A percentile compares a stretch with the other conserved stretches of the same genome.
Conservation (phyloP, 2,329 filamentous ascomycete species). For the Acephala macrosclerotiorum region DNA sequence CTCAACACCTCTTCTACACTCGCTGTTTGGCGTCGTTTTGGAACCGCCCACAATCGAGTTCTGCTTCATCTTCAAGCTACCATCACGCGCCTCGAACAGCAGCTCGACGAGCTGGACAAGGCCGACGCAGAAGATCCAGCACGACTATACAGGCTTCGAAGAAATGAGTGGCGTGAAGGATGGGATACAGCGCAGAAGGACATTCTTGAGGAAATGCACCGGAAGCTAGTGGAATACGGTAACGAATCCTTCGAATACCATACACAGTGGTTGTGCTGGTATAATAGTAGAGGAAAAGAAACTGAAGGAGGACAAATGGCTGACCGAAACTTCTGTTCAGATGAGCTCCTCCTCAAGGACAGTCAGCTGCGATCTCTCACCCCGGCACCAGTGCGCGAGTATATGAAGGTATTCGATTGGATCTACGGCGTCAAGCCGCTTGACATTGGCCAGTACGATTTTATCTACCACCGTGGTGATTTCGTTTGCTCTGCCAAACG, state of each 20-base stretch:
- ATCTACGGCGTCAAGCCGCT: slow-evolving; percentile 23
- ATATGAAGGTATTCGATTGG: slow-evolving; percentile 25
- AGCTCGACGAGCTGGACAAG: slow-evolving; percentile 21
- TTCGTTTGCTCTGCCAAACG: slow-evolving; percentile 17
- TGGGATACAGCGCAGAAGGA: slow-evolving; percentile 27
- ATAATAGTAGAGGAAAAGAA: no score
- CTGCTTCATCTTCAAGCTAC: slow-evolving; percentile 27
- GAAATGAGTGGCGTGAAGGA: slow-evolving; percentile 19
- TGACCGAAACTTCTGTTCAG: slow-evolving; percentile 9
- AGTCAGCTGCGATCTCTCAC: slow-evolving; percentile 15
- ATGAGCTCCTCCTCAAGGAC: slow-evolving; percentile 27
- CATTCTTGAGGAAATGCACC: slow-evolving; percentile 22
- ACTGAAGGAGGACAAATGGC: no score
- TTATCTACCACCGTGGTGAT: slow-evolving; percentile 24
- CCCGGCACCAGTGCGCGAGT: slow-evolving; percentile 10
- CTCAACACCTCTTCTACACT: slow-evolving; percentile 21
- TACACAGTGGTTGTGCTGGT: not conserved
- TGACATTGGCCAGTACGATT: slow-evolving; percentile 26
- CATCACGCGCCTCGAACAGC: slow-evolving; percentile 17
- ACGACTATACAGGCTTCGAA: slow-evolving; percentile 14
- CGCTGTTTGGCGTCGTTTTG: slow-evolving; percentile 27
- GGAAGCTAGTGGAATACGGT: slow-evolving; percentile 26
- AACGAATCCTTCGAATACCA: not conserved
- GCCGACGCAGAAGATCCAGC: slow-evolving; percentile 10
- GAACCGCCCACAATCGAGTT: slow-evolving; percentile 22